A percentile compares a stretch with the other conserved stretches of the same genome.
phyloP scores from a whole-genome alignment of 805 yeast genomes.

The Metschnikowia continentalis region DNA sequence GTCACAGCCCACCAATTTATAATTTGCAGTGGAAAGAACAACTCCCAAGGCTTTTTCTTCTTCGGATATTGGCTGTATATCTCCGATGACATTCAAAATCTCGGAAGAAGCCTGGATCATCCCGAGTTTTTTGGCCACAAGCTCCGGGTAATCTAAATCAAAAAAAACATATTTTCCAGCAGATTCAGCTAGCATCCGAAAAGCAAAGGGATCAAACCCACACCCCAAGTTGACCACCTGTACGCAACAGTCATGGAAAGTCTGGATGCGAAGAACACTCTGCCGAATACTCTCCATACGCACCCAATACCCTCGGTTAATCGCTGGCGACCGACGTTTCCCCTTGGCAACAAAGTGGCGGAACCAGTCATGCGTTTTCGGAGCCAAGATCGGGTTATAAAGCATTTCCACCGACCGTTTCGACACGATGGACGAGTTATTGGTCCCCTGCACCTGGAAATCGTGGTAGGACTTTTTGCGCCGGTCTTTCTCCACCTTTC shows the following conservation, averaged over 20 bases:
- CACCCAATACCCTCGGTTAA: conserved; percentile 80
- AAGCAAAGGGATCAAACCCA: conserved; percentile 55
- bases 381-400: conserved; percentile 37
- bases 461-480: conserved; percentile 52
- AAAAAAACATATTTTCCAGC: conserved; percentile 41
- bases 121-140: conserved; percentile 51
- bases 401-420: conserved; percentile 73
- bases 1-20: conserved; percentile 65
- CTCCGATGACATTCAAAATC: conserved; percentile 44
- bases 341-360: conserved; percentile 62
- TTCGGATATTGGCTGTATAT: conserved; percentile 1
- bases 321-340: conserved; percentile 71
- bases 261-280: conserved; percentile 46
- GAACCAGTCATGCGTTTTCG: conserved; percentile 48
- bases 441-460: conserved; percentile 76
- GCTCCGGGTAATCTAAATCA: conserved; percentile 74
- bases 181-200: conserved; percentile 31
- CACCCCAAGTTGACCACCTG: conserved; percentile 69
- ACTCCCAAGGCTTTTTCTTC: conserved; percentile 17
- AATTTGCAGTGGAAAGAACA: conserved; percentile 21
- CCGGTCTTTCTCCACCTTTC: conserved; percentile 40
- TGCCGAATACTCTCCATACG: conserved; percentile 66
- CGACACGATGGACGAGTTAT: conserved; percentile 78
- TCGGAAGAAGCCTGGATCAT: conserved; percentile 50
- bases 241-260: conserved; percentile 23